A percentile compares a stretch with the other conserved stretches of the same genome.
Evolutionary conservation across 1,284 basidiomycete species (phyloP).

Genomic region (Phenoliferia sp.): DNA sequence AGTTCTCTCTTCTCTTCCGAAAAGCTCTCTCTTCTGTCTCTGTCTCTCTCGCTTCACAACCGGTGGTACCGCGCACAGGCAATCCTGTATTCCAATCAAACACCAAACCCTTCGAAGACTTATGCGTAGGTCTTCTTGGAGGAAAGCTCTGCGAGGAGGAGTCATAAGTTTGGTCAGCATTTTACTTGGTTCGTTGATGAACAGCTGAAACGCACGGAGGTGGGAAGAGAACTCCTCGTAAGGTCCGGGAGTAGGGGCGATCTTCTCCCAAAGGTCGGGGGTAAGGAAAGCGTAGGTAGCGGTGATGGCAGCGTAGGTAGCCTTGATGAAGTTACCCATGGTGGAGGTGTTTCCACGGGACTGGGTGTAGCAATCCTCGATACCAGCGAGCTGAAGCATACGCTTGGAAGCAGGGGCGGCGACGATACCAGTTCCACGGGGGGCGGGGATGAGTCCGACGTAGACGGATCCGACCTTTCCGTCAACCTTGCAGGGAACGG

Average conservation of each 20-base stretch:
- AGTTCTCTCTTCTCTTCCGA: too few species aligned
- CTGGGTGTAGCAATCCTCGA: constrained; percentile 90
- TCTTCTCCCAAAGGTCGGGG: constrained; percentile 95
- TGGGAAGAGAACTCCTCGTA: constrained; percentile 92
- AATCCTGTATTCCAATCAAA: background rate
- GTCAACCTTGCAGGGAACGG: constrained; percentile 95
- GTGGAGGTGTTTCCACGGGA: constrained; percentile 97
- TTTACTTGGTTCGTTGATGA: background rate
- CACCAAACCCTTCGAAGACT: background rate
- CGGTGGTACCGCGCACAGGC: background rate
- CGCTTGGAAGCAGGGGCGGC: constrained; percentile 97
- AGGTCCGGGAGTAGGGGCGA: constrained; percentile 51
- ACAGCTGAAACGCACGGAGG: constrained; percentile 44
- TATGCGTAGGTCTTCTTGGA: background rate
- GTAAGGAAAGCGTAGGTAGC: constrained; percentile 98
- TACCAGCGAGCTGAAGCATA: constrained; percentile 93
- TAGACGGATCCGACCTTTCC: constrained; percentile 99
- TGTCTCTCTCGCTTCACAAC: background rate
- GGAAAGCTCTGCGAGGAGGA: background rate
- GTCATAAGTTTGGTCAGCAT: background rate
- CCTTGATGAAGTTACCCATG: constrained; percentile 89
- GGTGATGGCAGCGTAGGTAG: constrained; percentile 93
- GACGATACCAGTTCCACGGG: constrained; percentile 96
- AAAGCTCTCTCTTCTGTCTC: background rate
- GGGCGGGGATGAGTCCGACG: constrained; percentile 98